Evolutionary conservation across 176 grass and related monocot genomes (phyloP).

Genomic region (Tillandsia fasciculata): DNA sequence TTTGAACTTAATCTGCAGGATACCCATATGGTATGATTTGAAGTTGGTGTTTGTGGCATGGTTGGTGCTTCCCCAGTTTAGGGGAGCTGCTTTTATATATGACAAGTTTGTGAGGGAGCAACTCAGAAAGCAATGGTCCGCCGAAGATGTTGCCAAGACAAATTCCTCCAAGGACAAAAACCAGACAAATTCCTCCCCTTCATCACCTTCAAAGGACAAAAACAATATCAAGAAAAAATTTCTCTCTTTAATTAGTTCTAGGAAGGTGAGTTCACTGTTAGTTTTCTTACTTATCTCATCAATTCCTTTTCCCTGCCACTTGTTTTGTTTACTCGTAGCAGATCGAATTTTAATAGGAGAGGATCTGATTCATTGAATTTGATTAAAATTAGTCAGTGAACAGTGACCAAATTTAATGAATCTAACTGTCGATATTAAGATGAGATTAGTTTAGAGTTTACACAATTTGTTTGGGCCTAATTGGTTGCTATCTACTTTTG

Average conservation of each 20-base stretch:
- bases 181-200: slow-evolving; percentile 2
- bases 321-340: too few relatives aligned
- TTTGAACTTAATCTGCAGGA: slow-evolving; percentile 25
- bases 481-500: not conserved
- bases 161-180: slow-evolving; percentile 34
- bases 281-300: too few relatives aligned
- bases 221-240: slow-evolving; percentile 49
- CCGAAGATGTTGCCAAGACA: not conserved
- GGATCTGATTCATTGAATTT: too few relatives aligned
- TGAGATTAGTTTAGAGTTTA: too few relatives aligned
- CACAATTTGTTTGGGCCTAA: too few relatives aligned
- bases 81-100: slow-evolving; percentile 77
- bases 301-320: too few relatives aligned
- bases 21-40: slow-evolving; percentile 79
- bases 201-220: slow-evolving; percentile 43
- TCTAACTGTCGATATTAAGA: too few relatives aligned
- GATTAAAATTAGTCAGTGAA: too few relatives aligned
- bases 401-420: too few relatives aligned
- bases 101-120: slow-evolving; percentile 69
- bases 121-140: slow-evolving; percentile 39
- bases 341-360: too few relatives aligned
- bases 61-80: slow-evolving; percentile 80
- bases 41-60: slow-evolving; percentile 71
- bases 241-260: slow-evolving; percentile 34
- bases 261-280: slow-evolving; percentile 29